These are phyloP conservation scores for Cystobasidium pallidum DNA, from an alignment of 1,284 basidiomycete genomes.

Conservation along the genomic window DNA sequence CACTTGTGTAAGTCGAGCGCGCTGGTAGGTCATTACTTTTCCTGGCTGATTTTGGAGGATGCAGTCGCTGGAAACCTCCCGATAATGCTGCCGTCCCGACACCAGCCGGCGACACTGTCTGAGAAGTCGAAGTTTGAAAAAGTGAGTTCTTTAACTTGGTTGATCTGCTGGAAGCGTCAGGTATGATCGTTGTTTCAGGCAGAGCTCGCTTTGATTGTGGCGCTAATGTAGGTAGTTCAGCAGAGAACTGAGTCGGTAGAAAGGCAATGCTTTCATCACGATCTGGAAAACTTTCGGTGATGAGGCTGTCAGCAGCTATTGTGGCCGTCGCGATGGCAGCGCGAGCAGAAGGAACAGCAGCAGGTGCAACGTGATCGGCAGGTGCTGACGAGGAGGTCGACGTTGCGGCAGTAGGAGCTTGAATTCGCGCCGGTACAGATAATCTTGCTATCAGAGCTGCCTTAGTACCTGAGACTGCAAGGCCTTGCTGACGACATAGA, in stretches of 20 bases:
- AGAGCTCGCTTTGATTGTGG: neutral
- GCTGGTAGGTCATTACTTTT: neutral
- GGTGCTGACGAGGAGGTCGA: neutral
- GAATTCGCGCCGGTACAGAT: neutral
- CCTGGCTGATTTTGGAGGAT: neutral
- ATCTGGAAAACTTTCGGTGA: no score
- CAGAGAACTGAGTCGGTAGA: neutral
- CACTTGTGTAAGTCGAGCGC: neutral
- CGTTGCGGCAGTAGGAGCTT: neutral
- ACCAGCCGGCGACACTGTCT: no score
- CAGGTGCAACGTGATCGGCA: neutral
- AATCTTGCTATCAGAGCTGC: constrained; percentile 24
- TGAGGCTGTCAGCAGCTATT: no score
- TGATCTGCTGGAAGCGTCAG: neutral
- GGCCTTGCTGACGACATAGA: constrained; percentile 8
- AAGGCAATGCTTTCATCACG: no score
- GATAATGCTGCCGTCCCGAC: no score
- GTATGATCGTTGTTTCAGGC: neutral
- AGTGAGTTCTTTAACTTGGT: neutral
- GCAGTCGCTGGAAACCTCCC: neutral
- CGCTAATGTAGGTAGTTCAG: neutral
- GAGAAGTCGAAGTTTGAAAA: neutral
- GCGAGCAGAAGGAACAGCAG: neutral
- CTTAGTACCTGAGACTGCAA: constrained; percentile 35
- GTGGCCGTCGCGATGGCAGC: no score